These are phyloP conservation scores for Trametes cingulata DNA, from an alignment of 768 basidiomycete genomes.

Conservation along the genomic window DNA sequence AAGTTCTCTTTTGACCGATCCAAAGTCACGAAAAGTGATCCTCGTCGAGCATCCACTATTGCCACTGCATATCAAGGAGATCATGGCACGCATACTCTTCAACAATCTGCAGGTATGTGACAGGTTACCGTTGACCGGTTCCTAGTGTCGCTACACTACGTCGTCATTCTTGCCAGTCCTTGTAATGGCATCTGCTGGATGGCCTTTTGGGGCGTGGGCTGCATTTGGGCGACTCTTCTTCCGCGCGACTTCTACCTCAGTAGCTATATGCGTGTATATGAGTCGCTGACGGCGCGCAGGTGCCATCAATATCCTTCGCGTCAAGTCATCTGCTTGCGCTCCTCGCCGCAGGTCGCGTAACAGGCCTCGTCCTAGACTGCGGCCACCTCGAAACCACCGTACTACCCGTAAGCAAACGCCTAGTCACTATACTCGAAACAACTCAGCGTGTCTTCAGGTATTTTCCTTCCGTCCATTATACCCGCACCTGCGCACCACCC, in stretches of 20 bases:
- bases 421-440: too few species aligned
- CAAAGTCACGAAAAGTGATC: slow-evolving; percentile 93
- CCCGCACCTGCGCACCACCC: slow-evolving; percentile 79
- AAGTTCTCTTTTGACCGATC: slow-evolving; percentile 91
- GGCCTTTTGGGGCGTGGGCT: too few species aligned
- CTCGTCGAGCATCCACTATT: slow-evolving; percentile 88
- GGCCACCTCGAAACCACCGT: slow-evolving; percentile 90
- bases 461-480: slow-evolving; percentile 87
- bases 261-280: too few species aligned
- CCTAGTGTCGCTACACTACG: too few species aligned
- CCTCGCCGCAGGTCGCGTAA: slow-evolving; percentile 83
- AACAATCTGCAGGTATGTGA: slow-evolving; percentile 78
- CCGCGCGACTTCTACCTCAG: too few species aligned
- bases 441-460: slow-evolving; percentile 53
- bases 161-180: too few species aligned
- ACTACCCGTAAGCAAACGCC: slow-evolving; percentile 65
- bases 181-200: too few species aligned
- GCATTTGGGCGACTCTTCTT: too few species aligned
- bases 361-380: slow-evolving; percentile 91
- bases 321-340: slow-evolving; percentile 85
- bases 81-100: slow-evolving; percentile 82
- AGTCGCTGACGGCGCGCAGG: slow-evolving; percentile 44
- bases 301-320: slow-evolving; percentile 92
- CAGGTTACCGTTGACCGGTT: slow-evolving; percentile 15
- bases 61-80: slow-evolving; percentile 85